Evolutionary conservation across 2,329 filamentous ascomycete species (phyloP).

Genomic region (Beauveria australis): DNA sequence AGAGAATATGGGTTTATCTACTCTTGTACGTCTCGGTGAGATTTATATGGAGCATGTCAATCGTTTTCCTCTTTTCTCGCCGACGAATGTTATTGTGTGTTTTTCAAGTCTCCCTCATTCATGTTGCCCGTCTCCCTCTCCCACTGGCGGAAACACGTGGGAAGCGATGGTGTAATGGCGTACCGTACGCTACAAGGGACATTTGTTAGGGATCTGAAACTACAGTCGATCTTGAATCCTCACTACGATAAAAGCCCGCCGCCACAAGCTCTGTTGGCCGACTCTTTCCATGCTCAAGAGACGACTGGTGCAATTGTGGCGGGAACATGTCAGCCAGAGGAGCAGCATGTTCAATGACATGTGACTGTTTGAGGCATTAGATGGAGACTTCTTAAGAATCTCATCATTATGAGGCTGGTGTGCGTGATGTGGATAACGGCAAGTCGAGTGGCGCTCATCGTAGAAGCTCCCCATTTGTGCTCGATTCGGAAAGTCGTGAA

Average conservation of each 20-base stretch:
- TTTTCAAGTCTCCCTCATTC: too few relatives aligned
- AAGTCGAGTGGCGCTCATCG: too few relatives aligned
- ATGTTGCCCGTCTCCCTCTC: too few relatives aligned
- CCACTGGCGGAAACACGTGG: too few relatives aligned
- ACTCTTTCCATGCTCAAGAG: background rate
- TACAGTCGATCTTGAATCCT: background rate
- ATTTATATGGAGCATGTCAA: too few relatives aligned
- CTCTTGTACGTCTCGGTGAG: too few relatives aligned
- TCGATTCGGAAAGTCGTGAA: background rate
- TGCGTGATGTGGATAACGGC: background rate
- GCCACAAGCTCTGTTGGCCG: background rate
- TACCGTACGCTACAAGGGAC: background rate
- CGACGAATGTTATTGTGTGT: too few relatives aligned
- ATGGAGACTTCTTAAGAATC: background rate
- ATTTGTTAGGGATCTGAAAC: background rate
- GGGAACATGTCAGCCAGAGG: background rate
- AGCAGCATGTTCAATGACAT: background rate
- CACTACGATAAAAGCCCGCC: background rate
- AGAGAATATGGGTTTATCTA: background rate
- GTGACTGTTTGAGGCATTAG: background rate
- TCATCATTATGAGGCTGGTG: background rate
- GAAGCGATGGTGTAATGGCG: too few relatives aligned
- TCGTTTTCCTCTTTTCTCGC: too few relatives aligned
- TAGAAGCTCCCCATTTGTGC: background rate
- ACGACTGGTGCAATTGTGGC: background rate